Evolutionary conservation across 2,329 filamentous ascomycete genomes (phyloP).

Genomic region (Lachnellula cervina): DNA sequence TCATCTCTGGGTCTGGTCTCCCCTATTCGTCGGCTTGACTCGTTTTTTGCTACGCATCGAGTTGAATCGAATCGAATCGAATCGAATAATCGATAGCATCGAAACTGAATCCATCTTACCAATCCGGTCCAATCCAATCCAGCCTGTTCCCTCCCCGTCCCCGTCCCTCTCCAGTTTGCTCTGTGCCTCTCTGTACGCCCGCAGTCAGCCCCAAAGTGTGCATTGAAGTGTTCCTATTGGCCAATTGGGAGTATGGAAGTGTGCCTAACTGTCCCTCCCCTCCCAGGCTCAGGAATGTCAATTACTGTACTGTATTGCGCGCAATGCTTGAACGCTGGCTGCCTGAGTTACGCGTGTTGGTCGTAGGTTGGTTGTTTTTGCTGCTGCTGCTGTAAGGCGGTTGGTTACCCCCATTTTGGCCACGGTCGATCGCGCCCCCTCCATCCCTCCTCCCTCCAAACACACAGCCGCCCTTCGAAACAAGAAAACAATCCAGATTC

Average conservation of each 20-base stretch:
- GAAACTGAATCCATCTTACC: not conserved
- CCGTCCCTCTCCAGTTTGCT: not conserved
- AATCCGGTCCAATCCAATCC: not conserved
- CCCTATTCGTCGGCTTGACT: not conserved
- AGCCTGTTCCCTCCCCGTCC: too few species aligned
- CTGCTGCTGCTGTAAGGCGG: not conserved
- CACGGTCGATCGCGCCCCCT: not conserved
- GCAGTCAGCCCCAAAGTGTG: not conserved
- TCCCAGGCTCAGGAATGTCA: too few species aligned
- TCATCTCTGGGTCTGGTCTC: too few species aligned
- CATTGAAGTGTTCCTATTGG: not conserved
- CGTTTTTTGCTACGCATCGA: not conserved
- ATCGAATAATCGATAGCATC: not conserved
- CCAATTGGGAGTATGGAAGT: not conserved
- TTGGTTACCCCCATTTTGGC: not conserved
- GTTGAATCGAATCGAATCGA: not conserved
- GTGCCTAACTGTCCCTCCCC: too few species aligned
- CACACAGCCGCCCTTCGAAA: not conserved
- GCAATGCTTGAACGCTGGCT: too few species aligned
- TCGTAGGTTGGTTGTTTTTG: too few species aligned
- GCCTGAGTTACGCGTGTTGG: too few species aligned
- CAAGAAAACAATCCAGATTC: not conserved
- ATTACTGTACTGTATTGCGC: too few species aligned
- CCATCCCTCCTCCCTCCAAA: not conserved
- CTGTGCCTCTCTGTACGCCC: not conserved